Conservation (phyloP, 495 filamentous ascomycete species). For the Xylaria venustula region DNA sequence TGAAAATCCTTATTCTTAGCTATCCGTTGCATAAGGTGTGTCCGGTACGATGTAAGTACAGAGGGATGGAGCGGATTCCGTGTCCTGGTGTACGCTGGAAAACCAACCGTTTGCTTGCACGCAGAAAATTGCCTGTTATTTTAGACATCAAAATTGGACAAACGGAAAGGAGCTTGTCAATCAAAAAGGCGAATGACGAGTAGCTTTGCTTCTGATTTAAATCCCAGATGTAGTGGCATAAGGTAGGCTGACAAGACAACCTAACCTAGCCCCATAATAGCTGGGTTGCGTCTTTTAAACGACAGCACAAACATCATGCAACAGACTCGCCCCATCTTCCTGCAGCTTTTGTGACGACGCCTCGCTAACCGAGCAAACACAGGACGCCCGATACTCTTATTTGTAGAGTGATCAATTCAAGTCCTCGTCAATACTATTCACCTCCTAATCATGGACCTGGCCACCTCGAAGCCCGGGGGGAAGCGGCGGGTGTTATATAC, state of each 20-base stretch:
- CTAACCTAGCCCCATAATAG: neutral
- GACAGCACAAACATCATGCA: neutral
- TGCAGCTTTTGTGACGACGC: constrained; percentile 1
- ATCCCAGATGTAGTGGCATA: neutral
- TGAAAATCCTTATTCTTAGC: neutral
- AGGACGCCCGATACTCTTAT: neutral
- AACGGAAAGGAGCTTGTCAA: neutral
- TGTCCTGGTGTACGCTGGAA: neutral
- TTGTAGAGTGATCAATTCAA: neutral
- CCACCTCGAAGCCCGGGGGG: neutral
- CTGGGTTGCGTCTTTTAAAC: neutral
- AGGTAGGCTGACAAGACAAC: neutral
- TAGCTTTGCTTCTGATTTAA: too few relatives aligned
- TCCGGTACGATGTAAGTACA: neutral
- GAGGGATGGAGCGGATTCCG: neutral
- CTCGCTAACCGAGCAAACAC: constrained; percentile 15
- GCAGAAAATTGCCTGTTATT: neutral
- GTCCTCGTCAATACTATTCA: neutral
- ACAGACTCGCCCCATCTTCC: neutral
- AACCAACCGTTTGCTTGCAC: neutral
- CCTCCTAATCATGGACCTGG: neutral
- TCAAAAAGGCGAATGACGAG: neutral
- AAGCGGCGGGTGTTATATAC: neutral
- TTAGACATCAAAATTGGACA: neutral
- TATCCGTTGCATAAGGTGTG: neutral